Conservation (phyloP, 495 filamentous ascomycete genomes). For the Delitschia confertaspora region DNA sequence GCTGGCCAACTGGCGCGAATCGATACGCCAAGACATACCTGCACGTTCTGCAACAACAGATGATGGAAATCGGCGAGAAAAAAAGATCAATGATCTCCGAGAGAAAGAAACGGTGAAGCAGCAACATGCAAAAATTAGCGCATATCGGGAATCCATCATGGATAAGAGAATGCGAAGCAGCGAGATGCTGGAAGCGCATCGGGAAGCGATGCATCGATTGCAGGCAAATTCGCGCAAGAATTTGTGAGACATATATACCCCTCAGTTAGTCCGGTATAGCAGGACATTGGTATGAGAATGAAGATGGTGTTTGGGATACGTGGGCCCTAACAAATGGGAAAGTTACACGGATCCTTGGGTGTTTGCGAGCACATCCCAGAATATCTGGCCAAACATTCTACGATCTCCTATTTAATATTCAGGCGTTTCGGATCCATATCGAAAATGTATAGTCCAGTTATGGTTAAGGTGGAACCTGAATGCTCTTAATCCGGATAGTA, state of each 20-base stretch:
- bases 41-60: constrained; percentile 35
- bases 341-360: too few relatives aligned
- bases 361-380: too few relatives aligned
- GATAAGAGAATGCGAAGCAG: constrained; percentile 70
- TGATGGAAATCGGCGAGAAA: constrained; percentile 36
- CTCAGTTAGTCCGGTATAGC: too few relatives aligned
- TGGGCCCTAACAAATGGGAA: too few relatives aligned
- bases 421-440: too few relatives aligned
- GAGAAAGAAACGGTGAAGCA: constrained; percentile 41
- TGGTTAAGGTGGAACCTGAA: too few relatives aligned
- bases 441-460: too few relatives aligned
- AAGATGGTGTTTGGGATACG: too few relatives aligned
- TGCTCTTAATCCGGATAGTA: too few relatives aligned
- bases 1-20: constrained; percentile 69
- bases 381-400: too few relatives aligned
- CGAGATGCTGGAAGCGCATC: constrained; percentile 67
- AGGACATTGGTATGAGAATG: neutral
- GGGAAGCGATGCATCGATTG: constrained; percentile 74
- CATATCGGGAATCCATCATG: constrained; percentile 44
- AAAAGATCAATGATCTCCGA: constrained; percentile 44
- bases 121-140: constrained; percentile 35
- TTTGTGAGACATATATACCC: too few relatives aligned
- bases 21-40: constrained; percentile 55
- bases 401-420: too few relatives aligned
- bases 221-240: constrained; percentile 59